These are phyloP conservation scores for Odontarrhena argentea DNA, from an alignment of 345 rosid species.

Conservation along the genomic window DNA sequence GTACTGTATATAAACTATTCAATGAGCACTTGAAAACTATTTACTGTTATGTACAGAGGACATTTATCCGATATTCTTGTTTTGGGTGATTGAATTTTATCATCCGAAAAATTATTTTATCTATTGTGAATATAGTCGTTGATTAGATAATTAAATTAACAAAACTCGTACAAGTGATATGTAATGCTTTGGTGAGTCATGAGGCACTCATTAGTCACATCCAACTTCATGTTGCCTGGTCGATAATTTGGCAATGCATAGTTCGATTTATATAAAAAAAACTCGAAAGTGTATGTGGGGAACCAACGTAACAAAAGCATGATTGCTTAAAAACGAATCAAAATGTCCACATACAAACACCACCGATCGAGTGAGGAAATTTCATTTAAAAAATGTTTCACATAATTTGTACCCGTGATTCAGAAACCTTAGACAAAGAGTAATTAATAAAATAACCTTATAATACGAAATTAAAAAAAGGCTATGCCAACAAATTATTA, in stretches of 20 bases:
- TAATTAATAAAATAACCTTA: neutral
- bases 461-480: neutral
- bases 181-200: constrained; percentile 4
- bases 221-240: constrained; percentile 3
- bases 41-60: no score
- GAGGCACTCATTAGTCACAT: constrained; percentile 8
- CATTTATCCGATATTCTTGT: no score
- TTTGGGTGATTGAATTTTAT: no score
- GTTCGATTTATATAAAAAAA: neutral
- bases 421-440: neutral
- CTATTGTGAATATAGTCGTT: neutral
- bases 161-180: neutral
- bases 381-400: neutral
- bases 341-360: neutral
- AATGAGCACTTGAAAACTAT: no score
- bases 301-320: neutral
- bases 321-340: neutral
- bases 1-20: no score
- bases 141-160: neutral
- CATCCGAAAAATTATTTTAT: no score
- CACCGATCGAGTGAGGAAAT: neutral
- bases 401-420: neutral
- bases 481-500: neutral
- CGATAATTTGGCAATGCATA: constrained; percentile 5
- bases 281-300: neutral